Conservation (phyloP, 805 yeast species). For the Candida rishiriensis region DNA sequence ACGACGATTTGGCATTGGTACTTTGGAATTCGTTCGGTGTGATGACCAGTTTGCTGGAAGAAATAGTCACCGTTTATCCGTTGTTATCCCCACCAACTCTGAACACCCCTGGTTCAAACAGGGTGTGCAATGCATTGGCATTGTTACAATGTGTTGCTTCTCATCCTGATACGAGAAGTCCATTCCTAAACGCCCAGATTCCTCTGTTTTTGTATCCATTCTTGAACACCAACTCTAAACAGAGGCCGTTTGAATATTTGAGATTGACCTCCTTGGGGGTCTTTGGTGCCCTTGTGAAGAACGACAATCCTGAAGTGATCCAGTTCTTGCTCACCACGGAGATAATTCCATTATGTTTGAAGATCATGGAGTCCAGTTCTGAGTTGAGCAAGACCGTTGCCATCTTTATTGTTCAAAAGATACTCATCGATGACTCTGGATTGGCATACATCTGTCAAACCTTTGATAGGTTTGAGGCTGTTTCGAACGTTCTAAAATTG, state of each 20-base stretch:
- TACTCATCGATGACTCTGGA: constrained; percentile 87
- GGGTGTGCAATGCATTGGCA: constrained; percentile 95
- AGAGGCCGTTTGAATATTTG: constrained; percentile 89
- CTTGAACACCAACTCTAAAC: constrained; percentile 84
- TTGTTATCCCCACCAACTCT: constrained; percentile 80
- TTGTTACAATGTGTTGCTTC: constrained; percentile 95
- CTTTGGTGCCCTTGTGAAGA: constrained; percentile 93
- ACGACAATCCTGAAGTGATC: constrained; percentile 93
- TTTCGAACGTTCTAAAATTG: constrained; percentile 72
- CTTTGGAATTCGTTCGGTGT: constrained; percentile 97
- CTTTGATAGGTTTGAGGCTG: constrained; percentile 90
- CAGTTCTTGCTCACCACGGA: constrained; percentile 91
- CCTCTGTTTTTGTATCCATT: constrained; percentile 93
- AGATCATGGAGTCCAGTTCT: constrained; percentile 93
- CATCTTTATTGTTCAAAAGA: constrained; percentile 90
- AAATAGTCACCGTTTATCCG: constrained; percentile 87
- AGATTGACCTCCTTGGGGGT: constrained; percentile 93
- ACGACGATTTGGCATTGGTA: constrained; percentile 88
- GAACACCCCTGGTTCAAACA: constrained; percentile 79
- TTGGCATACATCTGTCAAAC: constrained; percentile 91
- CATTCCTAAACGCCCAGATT: constrained; percentile 84
- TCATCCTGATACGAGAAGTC: constrained; percentile 81
- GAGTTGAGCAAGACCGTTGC: constrained; percentile 96
- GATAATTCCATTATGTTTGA: constrained; percentile 88
- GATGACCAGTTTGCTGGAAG: constrained; percentile 86